Evolutionary conservation across 2,329 filamentous ascomycete genomes (phyloP).

Genomic region (Xylariaceae sp.): DNA sequence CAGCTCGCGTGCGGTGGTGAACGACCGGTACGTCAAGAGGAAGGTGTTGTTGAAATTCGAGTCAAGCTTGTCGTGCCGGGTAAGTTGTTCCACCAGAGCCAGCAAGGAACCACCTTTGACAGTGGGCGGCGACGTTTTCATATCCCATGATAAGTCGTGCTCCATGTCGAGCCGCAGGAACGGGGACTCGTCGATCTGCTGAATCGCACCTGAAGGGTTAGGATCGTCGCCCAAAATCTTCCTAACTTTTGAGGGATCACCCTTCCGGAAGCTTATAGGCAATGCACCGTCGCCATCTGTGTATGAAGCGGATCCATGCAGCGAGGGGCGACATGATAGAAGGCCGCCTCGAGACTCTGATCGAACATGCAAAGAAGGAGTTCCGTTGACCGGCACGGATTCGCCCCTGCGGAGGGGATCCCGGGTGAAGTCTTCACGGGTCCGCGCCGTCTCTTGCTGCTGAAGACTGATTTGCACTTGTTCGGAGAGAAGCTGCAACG

Average conservation of each 20-base stretch:
- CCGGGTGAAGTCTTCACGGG: conserved; percentile 43
- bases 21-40: conserved; percentile 91
- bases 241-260: conserved; percentile 58
- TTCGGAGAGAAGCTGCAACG: conserved; percentile 80
- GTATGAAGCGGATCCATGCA: conserved; percentile 57
- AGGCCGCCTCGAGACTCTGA: conserved; percentile 46
- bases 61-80: conserved; percentile 90
- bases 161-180: conserved; percentile 85
- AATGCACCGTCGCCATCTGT: conserved; percentile 52
- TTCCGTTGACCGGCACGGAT: conserved; percentile 48
- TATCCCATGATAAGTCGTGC: conserved; percentile 82
- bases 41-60: conserved; percentile 97
- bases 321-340: conserved; percentile 38
- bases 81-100: conserved; percentile 89
- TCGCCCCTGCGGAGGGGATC: conserved; percentile 53
- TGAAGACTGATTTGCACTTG: conserved; percentile 58
- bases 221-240: conserved; percentile 63
- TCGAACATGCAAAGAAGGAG: conserved; percentile 43
- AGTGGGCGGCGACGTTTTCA: conserved; percentile 66
- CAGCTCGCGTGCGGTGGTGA: conserved; percentile 82
- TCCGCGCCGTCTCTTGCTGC: conserved; percentile 40
- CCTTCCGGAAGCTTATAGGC: conserved; percentile 47
- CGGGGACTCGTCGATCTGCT: conserved; percentile 69
- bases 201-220: conserved; percentile 40
- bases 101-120: conserved; percentile 86